phyloP scores from a whole-genome alignment of 371 early-diverging fungal species.

The Basidiobolus meristosporus region DNA sequence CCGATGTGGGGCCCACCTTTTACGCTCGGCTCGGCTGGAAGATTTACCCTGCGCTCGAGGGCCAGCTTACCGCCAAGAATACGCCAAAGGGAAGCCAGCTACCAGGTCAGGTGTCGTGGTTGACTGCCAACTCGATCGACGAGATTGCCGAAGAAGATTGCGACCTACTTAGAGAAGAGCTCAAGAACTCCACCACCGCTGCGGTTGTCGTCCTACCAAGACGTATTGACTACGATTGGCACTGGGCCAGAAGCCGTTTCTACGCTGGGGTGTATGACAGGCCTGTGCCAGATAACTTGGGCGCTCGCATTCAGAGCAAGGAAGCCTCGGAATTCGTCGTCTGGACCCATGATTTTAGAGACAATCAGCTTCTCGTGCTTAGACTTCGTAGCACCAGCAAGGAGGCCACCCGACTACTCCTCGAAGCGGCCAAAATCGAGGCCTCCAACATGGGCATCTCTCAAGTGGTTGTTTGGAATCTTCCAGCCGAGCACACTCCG shows the following conservation, averaged over 20 bases:
- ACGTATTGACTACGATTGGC: slow-evolving; percentile 2
- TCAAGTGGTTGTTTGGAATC: no score
- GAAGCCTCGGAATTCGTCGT: no score
- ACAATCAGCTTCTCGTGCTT: no score
- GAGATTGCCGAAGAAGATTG: slow-evolving; percentile 1
- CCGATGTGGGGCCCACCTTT: slow-evolving; percentile 15
- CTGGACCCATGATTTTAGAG: no score
- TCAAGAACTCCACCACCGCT: not conserved
- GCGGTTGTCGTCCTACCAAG: slow-evolving; percentile 1
- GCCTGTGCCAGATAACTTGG: no score
- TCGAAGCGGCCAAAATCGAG: no score
- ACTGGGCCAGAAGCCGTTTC: not conserved
- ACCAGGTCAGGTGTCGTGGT: not conserved
- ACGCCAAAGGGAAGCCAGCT: not conserved
- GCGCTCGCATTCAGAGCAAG: no score
- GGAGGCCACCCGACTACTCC: no score
- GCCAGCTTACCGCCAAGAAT: slow-evolving; percentile 1
- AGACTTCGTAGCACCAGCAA: no score
- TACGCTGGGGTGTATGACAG: no score
- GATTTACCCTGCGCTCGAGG: slow-evolving; percentile 7
- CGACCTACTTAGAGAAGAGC: not conserved
- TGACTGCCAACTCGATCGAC: slow-evolving; percentile 1
- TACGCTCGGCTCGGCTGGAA: slow-evolving; percentile 16
- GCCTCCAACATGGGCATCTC: no score
- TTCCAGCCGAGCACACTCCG: no score